Conservation (phyloP, 2,329 filamentous ascomycete species). For the Trichoderma sp. region DNA sequence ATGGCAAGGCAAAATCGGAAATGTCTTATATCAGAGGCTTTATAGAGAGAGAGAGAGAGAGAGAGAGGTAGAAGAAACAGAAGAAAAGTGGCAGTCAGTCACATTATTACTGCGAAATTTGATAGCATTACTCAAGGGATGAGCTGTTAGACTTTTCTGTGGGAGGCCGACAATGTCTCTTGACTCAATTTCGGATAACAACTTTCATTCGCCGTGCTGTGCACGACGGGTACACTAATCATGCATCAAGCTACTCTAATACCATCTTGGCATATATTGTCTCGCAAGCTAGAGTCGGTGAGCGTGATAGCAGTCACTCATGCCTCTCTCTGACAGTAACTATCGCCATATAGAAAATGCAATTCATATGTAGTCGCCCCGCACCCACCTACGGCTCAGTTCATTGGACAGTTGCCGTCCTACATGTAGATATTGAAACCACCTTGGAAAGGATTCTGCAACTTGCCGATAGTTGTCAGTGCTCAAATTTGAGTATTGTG, state of each 20-base stretch:
- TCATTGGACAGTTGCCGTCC: neutral
- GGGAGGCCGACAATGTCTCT: constrained; percentile 8
- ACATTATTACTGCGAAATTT: neutral
- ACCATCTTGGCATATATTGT: neutral
- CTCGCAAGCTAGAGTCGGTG: neutral
- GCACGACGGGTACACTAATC: neutral
- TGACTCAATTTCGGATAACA: neutral
- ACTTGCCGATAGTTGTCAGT: neutral
- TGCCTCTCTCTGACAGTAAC: neutral
- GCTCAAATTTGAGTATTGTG: neutral
- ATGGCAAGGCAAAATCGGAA: too few relatives aligned
- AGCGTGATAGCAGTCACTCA: neutral
- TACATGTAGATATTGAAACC: neutral
- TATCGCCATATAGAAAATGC: neutral
- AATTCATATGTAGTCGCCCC: neutral
- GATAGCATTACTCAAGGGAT: neutral
- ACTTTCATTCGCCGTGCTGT: neutral
- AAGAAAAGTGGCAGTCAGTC: neutral
- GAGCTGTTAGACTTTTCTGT: neutral
- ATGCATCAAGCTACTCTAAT: neutral
- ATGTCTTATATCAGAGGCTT: too few relatives aligned
- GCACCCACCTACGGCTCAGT: neutral
- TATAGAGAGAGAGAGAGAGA: too few relatives aligned
- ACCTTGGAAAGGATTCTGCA: neutral
- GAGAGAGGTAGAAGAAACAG: too few relatives aligned